Evolutionary conservation across 75 land plant genomes (phyloP).

Genomic region (Pinus tabuliformis): DNA sequence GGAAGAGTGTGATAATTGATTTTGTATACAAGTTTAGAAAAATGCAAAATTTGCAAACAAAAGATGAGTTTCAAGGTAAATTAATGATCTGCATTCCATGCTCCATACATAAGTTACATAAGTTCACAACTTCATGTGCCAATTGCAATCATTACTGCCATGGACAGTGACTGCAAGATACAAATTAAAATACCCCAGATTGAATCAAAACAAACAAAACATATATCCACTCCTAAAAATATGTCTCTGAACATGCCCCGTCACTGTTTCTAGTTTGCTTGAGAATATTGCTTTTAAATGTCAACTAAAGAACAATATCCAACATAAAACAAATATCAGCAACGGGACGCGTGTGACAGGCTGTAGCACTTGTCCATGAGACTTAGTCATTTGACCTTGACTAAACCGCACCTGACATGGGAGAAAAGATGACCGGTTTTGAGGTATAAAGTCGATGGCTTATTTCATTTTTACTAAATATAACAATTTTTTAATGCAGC

Average conservation of each 20-base stretch:
- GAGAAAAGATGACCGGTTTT: neutral
- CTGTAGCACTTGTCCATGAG: slow-evolving; percentile 4
- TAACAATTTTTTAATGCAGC: neutral
- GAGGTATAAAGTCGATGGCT: neutral
- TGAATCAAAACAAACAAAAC: neutral
- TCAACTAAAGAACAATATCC: neutral
- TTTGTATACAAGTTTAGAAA: neutral
- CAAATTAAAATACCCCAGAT: neutral
- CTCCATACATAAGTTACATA: too few species aligned
- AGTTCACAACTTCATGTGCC: too few species aligned
- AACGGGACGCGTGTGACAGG: neutral
- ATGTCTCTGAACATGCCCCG: neutral
- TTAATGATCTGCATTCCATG: too few species aligned
- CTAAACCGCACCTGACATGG: neutral
- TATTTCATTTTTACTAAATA: neutral
- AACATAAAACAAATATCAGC: neutral
- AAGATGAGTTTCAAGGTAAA: neutral
- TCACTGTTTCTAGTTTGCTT: neutral
- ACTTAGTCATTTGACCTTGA: neutral
- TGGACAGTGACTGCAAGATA: neutral
- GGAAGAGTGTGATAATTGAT: neutral
- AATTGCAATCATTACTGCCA: neutral
- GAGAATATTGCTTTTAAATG: neutral
- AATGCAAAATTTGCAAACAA: neutral
- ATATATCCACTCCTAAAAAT: neutral